Percentiles rank a stretch among this genome's conserved stretches.
These are phyloP conservation scores for Jimgerdemannia flammicorona DNA, from an alignment of 192 early-diverging fungal species.

Conservation along the genomic window DNA sequence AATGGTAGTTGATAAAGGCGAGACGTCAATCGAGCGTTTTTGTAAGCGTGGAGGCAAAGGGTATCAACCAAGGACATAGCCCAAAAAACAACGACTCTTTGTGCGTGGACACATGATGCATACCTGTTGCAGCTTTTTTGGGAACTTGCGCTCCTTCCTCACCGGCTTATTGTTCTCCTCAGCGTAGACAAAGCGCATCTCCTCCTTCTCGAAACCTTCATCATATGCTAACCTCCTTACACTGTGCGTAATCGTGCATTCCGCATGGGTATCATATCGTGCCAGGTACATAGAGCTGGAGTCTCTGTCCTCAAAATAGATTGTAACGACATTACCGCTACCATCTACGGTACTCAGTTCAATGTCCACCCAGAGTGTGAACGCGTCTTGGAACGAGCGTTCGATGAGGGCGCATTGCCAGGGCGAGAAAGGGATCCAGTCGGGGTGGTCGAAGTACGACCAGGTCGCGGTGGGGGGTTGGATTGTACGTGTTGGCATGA, in stretches of 20 bases:
- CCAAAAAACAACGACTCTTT: neutral
- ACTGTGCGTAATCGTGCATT: neutral
- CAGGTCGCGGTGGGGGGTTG: neutral
- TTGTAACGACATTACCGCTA: neutral
- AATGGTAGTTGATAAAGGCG: neutral
- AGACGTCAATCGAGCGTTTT: neutral
- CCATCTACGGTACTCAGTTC: neutral
- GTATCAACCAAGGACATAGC: no score
- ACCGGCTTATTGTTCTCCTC: neutral
- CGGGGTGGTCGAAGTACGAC: neutral
- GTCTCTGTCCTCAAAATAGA: neutral
- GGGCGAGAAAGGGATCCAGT: neutral
- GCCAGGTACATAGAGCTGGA: neutral
- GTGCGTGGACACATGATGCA: neutral
- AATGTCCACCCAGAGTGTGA: neutral
- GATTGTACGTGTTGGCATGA: neutral
- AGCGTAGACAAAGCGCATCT: neutral
- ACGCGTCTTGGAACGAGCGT: neutral
- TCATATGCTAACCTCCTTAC: neutral
- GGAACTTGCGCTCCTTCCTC: neutral
- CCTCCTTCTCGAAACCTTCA: neutral
- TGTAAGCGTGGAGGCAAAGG: neutral
- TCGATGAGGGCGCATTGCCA: neutral
- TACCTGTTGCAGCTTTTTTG: neutral
- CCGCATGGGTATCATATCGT: neutral